These are phyloP conservation scores for Polytolypa hystricis DNA, from an alignment of 2,329 filamentous ascomycete genomes.

Conservation along the genomic window DNA sequence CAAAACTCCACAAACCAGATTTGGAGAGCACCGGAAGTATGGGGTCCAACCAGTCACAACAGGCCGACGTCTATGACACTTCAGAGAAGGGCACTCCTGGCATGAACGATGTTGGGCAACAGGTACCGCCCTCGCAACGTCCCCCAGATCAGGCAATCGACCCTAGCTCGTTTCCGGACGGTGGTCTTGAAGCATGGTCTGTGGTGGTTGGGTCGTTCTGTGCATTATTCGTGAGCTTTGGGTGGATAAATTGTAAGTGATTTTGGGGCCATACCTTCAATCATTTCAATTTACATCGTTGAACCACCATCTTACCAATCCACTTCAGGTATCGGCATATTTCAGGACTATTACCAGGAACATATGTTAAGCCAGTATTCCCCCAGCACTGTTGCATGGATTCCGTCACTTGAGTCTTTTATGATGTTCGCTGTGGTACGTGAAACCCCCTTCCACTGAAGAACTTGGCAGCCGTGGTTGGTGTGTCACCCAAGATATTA, in stretches of 20 bases:
- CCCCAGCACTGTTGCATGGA: slow-evolving; percentile 50
- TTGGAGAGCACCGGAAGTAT: too few species aligned
- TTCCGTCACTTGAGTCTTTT: slow-evolving; percentile 46
- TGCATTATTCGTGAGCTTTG: slow-evolving; percentile 40
- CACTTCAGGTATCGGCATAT: slow-evolving; percentile 38
- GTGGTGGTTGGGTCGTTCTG: slow-evolving; percentile 41
- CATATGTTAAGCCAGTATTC: slow-evolving; percentile 40
- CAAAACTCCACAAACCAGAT: too few species aligned
- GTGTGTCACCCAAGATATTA: too few species aligned
- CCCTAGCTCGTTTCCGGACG: slow-evolving; percentile 17
- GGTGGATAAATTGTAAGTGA: slow-evolving; percentile 38
- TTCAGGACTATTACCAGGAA: slow-evolving; percentile 48
- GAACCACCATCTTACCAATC: too few species aligned
- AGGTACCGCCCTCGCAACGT: not conserved
- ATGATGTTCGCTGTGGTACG: slow-evolving; percentile 42
- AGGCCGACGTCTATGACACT: too few species aligned
- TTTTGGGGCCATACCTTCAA: not conserved
- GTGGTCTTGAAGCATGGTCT: slow-evolving; percentile 23
- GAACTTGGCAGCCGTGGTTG: too few species aligned
- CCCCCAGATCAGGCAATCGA: slow-evolving; percentile 7
- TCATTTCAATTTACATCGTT: slow-evolving; percentile 9
- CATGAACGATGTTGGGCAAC: slow-evolving; percentile 4
- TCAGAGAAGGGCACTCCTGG: not conserved
- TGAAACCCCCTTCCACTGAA: too few species aligned
- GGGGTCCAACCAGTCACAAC: too few species aligned